A percentile compares a stretch with the other conserved stretches of the same genome.
These are phyloP conservation scores for Sphaceloma murrayae DNA, from an alignment of 2,329 filamentous ascomycete genomes.

Conservation along the genomic window DNA sequence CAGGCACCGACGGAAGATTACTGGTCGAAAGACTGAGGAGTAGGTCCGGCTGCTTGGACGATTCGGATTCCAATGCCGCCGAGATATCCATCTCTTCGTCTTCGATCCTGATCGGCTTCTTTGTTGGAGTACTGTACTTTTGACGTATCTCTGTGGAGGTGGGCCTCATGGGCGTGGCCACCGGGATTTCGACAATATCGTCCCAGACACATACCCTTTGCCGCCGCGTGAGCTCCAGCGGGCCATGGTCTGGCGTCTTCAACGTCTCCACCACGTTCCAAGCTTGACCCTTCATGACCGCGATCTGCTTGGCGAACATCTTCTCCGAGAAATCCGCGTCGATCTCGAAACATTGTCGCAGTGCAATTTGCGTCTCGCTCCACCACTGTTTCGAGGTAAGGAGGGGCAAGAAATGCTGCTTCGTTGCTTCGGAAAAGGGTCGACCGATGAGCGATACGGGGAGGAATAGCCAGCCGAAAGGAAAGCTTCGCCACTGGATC, in stretches of 20 bases:
- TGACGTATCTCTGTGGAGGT: constrained; percentile 77
- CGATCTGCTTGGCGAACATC: constrained; percentile 98
- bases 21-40: constrained; percentile 48
- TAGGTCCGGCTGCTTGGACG: constrained; percentile 51
- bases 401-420: constrained; percentile 90
- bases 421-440: constrained; percentile 87
- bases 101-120: constrained; percentile 34
- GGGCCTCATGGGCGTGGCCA: constrained; percentile 79
- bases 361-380: constrained; percentile 80
- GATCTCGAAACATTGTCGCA: constrained; percentile 79
- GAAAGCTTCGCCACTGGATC: constrained; percentile 66
- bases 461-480: constrained; percentile 96
- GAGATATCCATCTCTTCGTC: constrained; percentile 93
- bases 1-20: constrained; percentile 21
- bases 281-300: constrained; percentile 97
- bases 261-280: constrained; percentile 99
- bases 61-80: constrained; percentile 52
- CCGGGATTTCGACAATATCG: constrained; percentile 88
- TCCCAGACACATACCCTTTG: constrained; percentile 96
- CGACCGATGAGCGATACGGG: constrained; percentile 93
- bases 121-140: constrained; percentile 33
- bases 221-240: constrained; percentile 80
- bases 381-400: constrained; percentile 95
- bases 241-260: constrained; percentile 85
- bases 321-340: constrained; percentile 95